Evolutionary conservation across 164 flowering plant genomes (phyloP).

Genomic region (Kalanchoe fedtschenkoi): DNA sequence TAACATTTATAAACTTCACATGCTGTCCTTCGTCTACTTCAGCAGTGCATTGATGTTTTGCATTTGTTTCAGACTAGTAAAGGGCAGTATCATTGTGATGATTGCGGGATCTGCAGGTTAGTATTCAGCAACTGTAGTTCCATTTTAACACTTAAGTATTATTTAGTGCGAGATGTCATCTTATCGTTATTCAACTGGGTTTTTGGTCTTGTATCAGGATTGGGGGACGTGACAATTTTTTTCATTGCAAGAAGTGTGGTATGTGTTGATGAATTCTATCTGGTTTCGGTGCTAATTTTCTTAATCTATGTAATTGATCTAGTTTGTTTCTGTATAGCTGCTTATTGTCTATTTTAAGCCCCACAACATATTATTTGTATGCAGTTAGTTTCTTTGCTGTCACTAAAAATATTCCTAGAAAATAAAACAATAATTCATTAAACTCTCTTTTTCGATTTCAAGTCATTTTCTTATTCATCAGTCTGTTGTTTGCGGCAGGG

Average conservation of each 20-base stretch:
- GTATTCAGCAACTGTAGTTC: not conserved
- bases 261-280: conserved; percentile 13
- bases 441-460: no score
- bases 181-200: not conserved
- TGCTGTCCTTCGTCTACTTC: not conserved
- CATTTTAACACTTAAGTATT: no score
- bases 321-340: not conserved
- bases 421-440: no score
- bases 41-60: not conserved
- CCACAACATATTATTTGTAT: no score
- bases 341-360: no score
- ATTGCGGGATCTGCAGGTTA: conserved; percentile 44
- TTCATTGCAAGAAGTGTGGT: conserved; percentile 86
- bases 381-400: no score
- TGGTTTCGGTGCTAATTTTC: no score
- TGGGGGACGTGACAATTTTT: conserved; percentile 49
- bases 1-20: not conserved
- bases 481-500: conserved; percentile 36
- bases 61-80: conserved; percentile 17
- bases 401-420: no score
- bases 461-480: no score
- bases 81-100: conserved; percentile 35
- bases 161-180: not conserved
- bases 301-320: not conserved
- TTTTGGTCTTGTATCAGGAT: conserved; percentile 18